Evolutionary conservation across 768 basidiomycete species (phyloP), one percentile per base, ranked within the genome.

Genomic region (Amanita molliuscula): DNA sequence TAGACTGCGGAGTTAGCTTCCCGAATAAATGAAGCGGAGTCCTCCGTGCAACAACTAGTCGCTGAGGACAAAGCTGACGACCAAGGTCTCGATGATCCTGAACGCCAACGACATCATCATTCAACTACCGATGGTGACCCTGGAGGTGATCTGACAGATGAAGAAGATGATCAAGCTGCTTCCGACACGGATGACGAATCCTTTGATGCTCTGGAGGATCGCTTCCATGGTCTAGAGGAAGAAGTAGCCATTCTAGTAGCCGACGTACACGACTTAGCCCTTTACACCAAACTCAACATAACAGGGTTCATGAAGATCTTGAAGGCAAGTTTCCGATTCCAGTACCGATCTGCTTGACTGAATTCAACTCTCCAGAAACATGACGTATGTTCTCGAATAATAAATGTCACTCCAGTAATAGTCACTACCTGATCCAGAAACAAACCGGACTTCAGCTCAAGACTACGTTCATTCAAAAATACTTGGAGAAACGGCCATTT

Each of bases 251-350:
- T 80, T 36, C 78, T 99, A 38, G 95, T 99, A 15, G 95, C 95
- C 0, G 87, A 89, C 56, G 88, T 90, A 9, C 89, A 93, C 57
- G 89, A 92, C 64, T 75, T 94, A 35, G 92, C 93, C 1, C 71
- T 97, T 26, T 77, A 94, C 63, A 94, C 95, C 3, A 98, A 98
- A 63, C 78, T 98, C 48, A 98, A 98, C 64, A 93, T 97, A 60
- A 97, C 96, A 1, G 96, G 96, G 8, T 99, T 99, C 64, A 87
- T 97, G 76, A 99, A 99, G 70, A 97, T 97, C 54, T 73, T 97
- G 54, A 97, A 98, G 77, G 88, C 85, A 53, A 42, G 65, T 64
- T 23, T 38, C 3, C 21, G 18, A 20, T 34, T 33, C 20, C 9
- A 10, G 42, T 2, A 50, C 28, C 42, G 21, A 18, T n/a, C n/a